phyloP scores from a whole-genome alignment of 768 basidiomycete genomes.

The Hirschioporus abietinus region DNA sequence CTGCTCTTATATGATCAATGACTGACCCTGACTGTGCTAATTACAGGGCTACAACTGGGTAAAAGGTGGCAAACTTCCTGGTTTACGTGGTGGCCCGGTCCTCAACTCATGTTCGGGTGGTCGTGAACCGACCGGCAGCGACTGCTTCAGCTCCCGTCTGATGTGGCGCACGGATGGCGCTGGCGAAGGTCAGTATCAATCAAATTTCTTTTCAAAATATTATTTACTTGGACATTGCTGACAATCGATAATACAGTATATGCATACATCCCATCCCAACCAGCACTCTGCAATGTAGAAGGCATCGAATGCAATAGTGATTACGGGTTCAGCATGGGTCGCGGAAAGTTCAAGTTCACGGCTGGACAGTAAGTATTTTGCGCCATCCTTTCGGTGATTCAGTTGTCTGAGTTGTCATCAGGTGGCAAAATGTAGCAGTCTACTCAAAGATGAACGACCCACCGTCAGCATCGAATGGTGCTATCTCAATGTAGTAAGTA shows the following conservation, averaged over 20 bases:
- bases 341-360: constrained; percentile 59
- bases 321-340: constrained; percentile 68
- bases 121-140: constrained; percentile 49
- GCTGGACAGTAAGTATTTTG: constrained; percentile 51
- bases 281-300: constrained; percentile 49
- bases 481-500: constrained; percentile 62
- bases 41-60: constrained; percentile 54
- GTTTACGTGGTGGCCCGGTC: constrained; percentile 62
- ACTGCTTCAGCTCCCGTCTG: constrained; percentile 68
- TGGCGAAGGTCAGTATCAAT: constrained; percentile 53
- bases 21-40: background rate
- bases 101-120: constrained; percentile 68
- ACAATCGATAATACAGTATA: constrained; percentile 46
- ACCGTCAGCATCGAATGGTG: constrained; percentile 58
- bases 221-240: no score
- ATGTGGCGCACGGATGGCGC: constrained; percentile 69
- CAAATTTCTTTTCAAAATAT: constrained; percentile 16
- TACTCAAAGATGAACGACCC: constrained; percentile 74
- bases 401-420: constrained; percentile 20
- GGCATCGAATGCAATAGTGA: constrained; percentile 63
- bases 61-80: constrained; percentile 75
- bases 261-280: constrained; percentile 67
- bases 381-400: background rate
- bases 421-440: constrained; percentile 70
- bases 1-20: background rate